A percentile compares a stretch with the other conserved stretches of the same genome.
Conservation (phyloP, 2,329 filamentous ascomycete genomes). For the Dothidotthia symphoricarpi region DNA sequence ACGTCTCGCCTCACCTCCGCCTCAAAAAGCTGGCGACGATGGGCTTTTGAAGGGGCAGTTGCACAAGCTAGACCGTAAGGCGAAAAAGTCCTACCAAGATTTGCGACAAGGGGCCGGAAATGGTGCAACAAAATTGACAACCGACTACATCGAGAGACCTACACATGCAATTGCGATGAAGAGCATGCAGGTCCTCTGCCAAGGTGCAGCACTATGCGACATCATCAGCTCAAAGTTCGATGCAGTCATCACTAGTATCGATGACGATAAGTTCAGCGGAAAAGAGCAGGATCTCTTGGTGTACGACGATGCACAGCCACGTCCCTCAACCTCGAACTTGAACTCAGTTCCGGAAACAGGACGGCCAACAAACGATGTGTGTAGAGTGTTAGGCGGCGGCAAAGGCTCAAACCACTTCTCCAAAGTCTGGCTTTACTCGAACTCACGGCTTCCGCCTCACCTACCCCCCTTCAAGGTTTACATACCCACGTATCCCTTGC, state of each 20-base stretch:
- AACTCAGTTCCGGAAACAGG: conserved; percentile 18
- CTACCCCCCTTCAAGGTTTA: conserved; percentile 70
- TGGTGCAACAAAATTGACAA: conserved; percentile 25
- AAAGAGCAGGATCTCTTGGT: conserved; percentile 54
- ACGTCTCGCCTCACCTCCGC: conserved; percentile 21
- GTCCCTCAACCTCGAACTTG: conserved; percentile 8
- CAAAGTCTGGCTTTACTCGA: conserved; percentile 76
- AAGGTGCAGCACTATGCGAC: conserved; percentile 53
- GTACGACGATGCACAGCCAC: conserved; percentile 14
- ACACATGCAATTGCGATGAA: conserved; percentile 31
- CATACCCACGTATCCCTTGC: conserved; percentile 70
- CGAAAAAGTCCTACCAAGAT: conserved; percentile 30
- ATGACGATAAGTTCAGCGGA: conserved; percentile 58
- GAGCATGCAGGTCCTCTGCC: conserved; percentile 41
- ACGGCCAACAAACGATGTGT: conserved; percentile 13
- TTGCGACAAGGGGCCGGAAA: conserved; percentile 29
- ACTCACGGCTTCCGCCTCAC: conserved; percentile 68
- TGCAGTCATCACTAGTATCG: conserved; percentile 69
- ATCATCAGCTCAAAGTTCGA: conserved; percentile 63
- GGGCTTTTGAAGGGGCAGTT: conserved; percentile 28
- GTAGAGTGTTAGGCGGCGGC: conserved; percentile 13
- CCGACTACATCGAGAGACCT: conserved; percentile 32
- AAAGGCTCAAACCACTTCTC: conserved; percentile 53
- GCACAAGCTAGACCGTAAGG: conserved; percentile 31
- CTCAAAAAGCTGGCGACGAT: conserved; percentile 18